Evolutionary conservation across 306 rosid species (phyloP), one percentile per base, ranked within the genome.

Genomic region (Argentina anserina): DNA sequence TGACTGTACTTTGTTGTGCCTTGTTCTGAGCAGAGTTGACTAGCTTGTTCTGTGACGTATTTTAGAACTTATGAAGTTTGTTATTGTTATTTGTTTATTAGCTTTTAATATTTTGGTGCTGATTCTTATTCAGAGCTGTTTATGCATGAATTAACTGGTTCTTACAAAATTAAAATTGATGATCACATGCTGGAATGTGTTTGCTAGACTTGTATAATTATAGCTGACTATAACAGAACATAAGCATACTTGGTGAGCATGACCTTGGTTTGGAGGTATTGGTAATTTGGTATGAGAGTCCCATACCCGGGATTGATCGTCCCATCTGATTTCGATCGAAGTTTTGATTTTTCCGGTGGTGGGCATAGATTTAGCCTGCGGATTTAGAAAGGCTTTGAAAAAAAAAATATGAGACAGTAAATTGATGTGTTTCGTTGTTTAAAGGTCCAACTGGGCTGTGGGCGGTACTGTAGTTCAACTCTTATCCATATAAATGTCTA

Each of bases 401-500:
- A n/a, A n/a, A n/a, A n/a, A n/a, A n/a, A n/a, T n/a, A n/a, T n/a
- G n/a, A n/a, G n/a, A n/a, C n/a, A n/a, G n/a, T n/a, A n/a, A 17
- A 17, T 11, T 25, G 15, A 55, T 25, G 31, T 49, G 25, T 55
- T 23, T 5, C 31, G 0, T 13, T 17, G 63, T 23, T 21, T 28
- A 20, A 4, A n/a, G n/a, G n/a, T n/a, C n/a, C n/a, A n/a, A n/a
- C n/a, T n/a, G n/a, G n/a, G n/a, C n/a, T n/a, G n/a, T n/a, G n/a
- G n/a, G n/a, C n/a, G n/a, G n/a, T n/a, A n/a, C n/a, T n/a, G 0
- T 13, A 26, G 63, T 23, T 21, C 42, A 20, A 4, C 56, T 23
- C 60, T 70, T 76, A 46, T 33, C 76, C 69, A 47, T 40, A 42
- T 23, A 42, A 29, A 78, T 84, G 90, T 34, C 79, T 18, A 71